A percentile compares a stretch with the other conserved stretches of the same genome.
Evolutionary conservation across 2,329 filamentous ascomycete genomes (phyloP).

Genomic region (Aureobasidium vineae): DNA sequence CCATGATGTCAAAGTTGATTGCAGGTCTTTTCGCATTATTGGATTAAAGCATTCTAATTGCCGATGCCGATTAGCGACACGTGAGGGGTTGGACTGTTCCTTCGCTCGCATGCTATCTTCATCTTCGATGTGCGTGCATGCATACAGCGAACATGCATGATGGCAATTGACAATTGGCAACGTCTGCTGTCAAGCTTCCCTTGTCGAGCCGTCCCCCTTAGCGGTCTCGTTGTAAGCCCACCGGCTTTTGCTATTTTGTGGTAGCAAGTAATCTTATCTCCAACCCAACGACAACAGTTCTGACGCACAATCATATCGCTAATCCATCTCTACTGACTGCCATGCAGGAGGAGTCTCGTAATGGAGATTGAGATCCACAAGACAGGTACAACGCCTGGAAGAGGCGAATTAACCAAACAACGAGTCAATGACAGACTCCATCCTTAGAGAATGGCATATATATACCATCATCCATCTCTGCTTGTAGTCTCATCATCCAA

Average conservation of each 20-base stretch:
- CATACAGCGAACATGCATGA: slow-evolving; percentile 19
- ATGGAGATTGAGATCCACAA: slow-evolving; percentile 19
- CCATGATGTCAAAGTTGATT: not conserved
- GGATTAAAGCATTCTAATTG: not conserved
- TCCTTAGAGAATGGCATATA: slow-evolving; percentile 14
- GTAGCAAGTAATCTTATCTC: slow-evolving; percentile 21
- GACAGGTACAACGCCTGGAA: slow-evolving; percentile 13
- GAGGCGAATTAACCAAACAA: slow-evolving; percentile 17
- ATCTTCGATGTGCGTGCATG: slow-evolving; percentile 4
- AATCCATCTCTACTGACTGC: not conserved
- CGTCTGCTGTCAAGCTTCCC: slow-evolving; percentile 21
- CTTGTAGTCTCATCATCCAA: slow-evolving; percentile 22
- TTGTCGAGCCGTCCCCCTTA: slow-evolving; percentile 16
- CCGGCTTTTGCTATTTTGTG: slow-evolving; percentile 7
- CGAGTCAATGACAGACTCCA: not conserved
- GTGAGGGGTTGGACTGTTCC: not conserved
- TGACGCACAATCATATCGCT: slow-evolving; percentile 24
- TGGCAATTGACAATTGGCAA: slow-evolving; percentile 17
- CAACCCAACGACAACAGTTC: slow-evolving; percentile 24
- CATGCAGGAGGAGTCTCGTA: slow-evolving; percentile 3
- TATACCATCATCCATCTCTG: slow-evolving; percentile 12
- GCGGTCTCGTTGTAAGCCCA: not conserved
- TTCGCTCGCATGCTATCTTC: slow-evolving; percentile 8
- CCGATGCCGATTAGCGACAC: slow-evolving; percentile 1
- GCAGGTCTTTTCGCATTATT: not conserved